These are phyloP conservation scores for Lipomyces sp. DNA, from an alignment of 805 yeast species.

Conservation along the genomic window DNA sequence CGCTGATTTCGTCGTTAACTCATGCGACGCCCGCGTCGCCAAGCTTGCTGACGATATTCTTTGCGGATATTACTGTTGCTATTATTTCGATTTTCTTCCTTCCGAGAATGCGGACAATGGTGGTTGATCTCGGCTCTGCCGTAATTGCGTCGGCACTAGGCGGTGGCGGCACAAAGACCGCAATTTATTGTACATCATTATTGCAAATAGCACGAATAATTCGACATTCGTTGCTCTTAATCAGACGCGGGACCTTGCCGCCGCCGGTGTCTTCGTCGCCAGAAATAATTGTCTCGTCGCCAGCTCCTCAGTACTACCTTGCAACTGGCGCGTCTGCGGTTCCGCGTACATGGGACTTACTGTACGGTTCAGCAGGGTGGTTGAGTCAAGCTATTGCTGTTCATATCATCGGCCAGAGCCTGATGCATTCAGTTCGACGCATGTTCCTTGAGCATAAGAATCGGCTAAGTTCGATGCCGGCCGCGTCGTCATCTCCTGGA, in stretches of 20 bases:
- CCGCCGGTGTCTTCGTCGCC: constrained; percentile 7
- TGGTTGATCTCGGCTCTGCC: constrained; percentile 39
- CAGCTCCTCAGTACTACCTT: constrained; percentile 24
- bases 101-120: constrained; percentile 34
- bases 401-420: constrained; percentile 44
- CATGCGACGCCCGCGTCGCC: constrained; percentile 36
- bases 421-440: constrained; percentile 41
- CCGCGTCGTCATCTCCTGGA: constrained; percentile 33
- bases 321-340: constrained; percentile 27
- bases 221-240: constrained; percentile 32
- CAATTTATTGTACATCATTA: constrained; percentile 42
- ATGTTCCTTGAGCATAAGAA: constrained; percentile 40
- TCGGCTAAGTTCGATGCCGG: constrained; percentile 29
- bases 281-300: constrained; percentile 11
- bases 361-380: constrained; percentile 43
- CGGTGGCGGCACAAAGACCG: constrained; percentile 45
- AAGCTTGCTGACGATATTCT: constrained; percentile 39
- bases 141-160: constrained; percentile 42
- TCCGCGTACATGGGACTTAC: constrained; percentile 38
- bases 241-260: constrained; percentile 35
- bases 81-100: constrained; percentile 32
- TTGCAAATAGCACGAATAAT: constrained; percentile 40
- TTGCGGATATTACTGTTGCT: constrained; percentile 45
- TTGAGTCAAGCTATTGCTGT: constrained; percentile 44
- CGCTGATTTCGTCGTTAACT: constrained; percentile 32